Conservation (phyloP, 2,329 filamentous ascomycete genomes). For the Apiospora rasikravindrae region DNA sequence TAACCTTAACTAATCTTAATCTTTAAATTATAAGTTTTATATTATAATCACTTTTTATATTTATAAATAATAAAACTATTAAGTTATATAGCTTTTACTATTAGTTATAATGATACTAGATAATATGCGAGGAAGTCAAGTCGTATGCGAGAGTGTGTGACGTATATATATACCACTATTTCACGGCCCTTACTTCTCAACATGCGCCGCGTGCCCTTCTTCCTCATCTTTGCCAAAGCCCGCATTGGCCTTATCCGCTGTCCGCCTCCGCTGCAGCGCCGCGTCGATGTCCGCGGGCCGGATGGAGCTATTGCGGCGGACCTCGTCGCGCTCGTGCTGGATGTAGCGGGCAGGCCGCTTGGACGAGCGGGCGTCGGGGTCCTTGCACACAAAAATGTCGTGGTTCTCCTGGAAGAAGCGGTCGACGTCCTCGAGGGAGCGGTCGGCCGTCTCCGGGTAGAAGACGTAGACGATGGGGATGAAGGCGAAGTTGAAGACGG, state of each 20-base stretch:
- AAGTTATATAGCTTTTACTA: no score
- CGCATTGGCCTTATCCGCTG: constrained; percentile 20
- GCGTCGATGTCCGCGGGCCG: constrained; percentile 22
- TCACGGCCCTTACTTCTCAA: constrained; percentile 17
- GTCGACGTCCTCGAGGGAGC: constrained; percentile 32
- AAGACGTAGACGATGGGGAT: constrained; percentile 39
- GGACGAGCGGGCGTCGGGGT: constrained; percentile 32
- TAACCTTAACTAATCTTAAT: no score
- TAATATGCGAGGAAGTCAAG: no score
- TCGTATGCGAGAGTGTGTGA: no score
- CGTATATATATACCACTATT: not conserved
- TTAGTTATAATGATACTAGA: no score
- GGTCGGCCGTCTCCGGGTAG: constrained; percentile 25
- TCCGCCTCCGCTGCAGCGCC: constrained; percentile 21
- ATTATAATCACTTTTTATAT: no score
- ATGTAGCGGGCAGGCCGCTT: constrained; percentile 30
- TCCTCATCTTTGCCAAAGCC: constrained; percentile 23
- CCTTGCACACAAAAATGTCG: constrained; percentile 29
- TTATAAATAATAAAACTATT: no score
- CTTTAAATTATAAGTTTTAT: no score
- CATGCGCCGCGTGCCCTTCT: constrained; percentile 22
- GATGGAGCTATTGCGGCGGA: constrained; percentile 26
- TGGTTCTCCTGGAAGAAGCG: constrained; percentile 36
- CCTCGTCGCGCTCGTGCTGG: constrained; percentile 34
- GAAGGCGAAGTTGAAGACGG: constrained; percentile 49